Conservation (phyloP, 164 flowering plant species). For the Aristolochia californica region DNA sequence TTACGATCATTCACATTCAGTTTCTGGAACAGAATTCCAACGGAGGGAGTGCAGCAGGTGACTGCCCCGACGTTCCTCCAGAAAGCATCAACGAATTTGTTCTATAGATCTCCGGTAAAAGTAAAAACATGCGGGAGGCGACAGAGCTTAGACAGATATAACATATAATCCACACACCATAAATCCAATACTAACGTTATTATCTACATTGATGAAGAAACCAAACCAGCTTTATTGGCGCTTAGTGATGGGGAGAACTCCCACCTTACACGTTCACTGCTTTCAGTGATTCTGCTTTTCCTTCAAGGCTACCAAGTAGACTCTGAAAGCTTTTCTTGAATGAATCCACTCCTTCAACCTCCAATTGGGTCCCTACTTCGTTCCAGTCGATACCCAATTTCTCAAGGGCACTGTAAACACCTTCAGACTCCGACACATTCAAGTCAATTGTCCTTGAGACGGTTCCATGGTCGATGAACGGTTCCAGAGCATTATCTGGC, state of each 20-base stretch:
- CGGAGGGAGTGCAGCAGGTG: no score
- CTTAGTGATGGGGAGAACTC: not conserved
- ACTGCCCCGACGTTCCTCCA: no score
- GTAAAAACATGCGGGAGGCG: no score
- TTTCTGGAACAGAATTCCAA: no score
- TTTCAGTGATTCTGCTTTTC: constrained; percentile 81
- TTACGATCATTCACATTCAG: no score
- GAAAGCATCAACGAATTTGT: no score
- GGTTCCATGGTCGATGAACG: constrained; percentile 78
- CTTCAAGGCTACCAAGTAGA: constrained; percentile 70
- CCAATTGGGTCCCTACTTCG: constrained; percentile 72
- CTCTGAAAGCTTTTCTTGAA: constrained; percentile 96
- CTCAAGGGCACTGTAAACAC: constrained; percentile 83
- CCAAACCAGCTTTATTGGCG: constrained; percentile 7
- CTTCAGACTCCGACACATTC: constrained; percentile 82
- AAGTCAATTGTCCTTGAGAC: constrained; percentile 85
- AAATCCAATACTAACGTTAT: no score
- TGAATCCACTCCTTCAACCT: constrained; percentile 83
- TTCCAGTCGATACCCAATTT: constrained; percentile 89
- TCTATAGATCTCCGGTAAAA: no score
- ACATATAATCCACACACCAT: no score
- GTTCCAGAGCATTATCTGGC: constrained; percentile 97
- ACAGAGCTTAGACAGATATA: no score
- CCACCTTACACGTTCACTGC: constrained; percentile 45
- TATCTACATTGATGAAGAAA: not conserved